phyloP scores from a whole-genome alignment of 768 basidiomycete species.

The Mycena vitilis region DNA sequence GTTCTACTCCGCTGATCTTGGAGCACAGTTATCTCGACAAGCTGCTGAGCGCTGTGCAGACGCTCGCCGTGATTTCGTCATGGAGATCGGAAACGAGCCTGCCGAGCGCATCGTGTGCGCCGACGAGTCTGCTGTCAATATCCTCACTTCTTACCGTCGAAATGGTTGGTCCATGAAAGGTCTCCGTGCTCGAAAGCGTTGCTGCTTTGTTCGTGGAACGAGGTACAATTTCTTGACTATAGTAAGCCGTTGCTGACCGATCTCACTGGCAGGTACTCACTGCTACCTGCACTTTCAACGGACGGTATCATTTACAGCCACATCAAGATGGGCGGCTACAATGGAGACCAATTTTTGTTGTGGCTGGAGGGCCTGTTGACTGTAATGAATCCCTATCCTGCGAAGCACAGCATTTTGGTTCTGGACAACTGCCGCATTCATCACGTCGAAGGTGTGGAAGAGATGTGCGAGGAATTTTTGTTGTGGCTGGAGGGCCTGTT shows the following conservation, averaged over 20 bases:
- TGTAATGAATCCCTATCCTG: constrained; percentile 44
- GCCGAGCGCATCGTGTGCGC: constrained; percentile 29
- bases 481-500: constrained; percentile 25
- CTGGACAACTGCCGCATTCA: constrained; percentile 48
- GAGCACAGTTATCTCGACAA: not conserved
- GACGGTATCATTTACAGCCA: constrained; percentile 37
- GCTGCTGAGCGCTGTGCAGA: not conserved
- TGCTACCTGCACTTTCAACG: constrained; percentile 32
- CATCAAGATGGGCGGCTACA: constrained; percentile 32
- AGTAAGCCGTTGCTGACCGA: not conserved
- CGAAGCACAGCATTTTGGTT: constrained; percentile 40
- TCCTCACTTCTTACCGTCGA: constrained; percentile 22
- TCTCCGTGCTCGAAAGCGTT: constrained; percentile 12
- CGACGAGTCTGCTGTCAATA: constrained; percentile 30
- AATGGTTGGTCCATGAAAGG: constrained; percentile 25
- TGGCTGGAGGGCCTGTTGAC: constrained; percentile 24
- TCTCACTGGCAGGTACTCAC: constrained; percentile 30
- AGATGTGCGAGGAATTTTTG: constrained; percentile 28
- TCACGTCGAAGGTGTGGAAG: constrained; percentile 38
- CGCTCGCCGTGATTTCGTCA: constrained; percentile 9
- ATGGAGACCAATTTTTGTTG: constrained; percentile 29
- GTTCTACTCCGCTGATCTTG: not conserved
- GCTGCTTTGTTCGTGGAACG: constrained; percentile 14
- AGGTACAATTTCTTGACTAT: not conserved
- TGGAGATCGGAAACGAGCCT: constrained; percentile 26